Conservation (phyloP, 2,329 filamentous ascomycete species). For the Drechslera avenae region DNA sequence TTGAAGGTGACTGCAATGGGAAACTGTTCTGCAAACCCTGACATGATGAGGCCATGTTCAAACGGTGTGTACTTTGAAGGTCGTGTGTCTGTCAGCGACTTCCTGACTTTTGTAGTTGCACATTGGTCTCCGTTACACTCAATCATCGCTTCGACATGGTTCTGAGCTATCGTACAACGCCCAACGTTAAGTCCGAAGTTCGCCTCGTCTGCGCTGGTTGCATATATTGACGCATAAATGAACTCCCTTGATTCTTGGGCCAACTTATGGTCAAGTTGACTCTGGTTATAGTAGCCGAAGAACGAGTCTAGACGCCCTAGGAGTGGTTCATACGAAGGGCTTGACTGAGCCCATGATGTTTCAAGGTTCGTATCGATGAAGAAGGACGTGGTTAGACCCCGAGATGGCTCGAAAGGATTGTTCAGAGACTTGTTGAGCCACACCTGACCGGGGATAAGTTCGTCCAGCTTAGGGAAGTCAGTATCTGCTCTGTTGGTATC, state of each 20-base stretch:
- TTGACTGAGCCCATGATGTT: neutral
- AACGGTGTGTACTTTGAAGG: constrained; percentile 20
- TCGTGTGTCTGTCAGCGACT: constrained; percentile 24
- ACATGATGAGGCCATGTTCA: constrained; percentile 21
- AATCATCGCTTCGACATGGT: constrained; percentile 31
- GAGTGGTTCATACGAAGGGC: neutral
- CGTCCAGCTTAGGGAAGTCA: constrained; percentile 21
- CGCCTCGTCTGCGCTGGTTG: neutral
- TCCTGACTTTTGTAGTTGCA: constrained; percentile 17
- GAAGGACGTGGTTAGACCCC: constrained; percentile 18
- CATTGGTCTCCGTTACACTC: constrained; percentile 22
- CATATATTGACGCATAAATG: constrained; percentile 19
- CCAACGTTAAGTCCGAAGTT: constrained; percentile 22
- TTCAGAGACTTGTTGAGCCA: constrained; percentile 25
- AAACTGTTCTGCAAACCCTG: constrained; percentile 15
- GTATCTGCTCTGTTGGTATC: neutral
- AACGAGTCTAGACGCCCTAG: constrained; percentile 28
- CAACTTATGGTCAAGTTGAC: constrained; percentile 5
- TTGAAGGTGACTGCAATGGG: constrained; percentile 15
- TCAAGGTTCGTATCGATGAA: constrained; percentile 32
- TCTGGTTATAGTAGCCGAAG: constrained; percentile 23
- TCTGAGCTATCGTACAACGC: constrained; percentile 25
- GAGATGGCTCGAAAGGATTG: constrained; percentile 17
- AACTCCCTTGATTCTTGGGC: constrained; percentile 13
- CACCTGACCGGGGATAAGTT: constrained; percentile 24